Percentiles rank a stretch among this genome's conserved stretches.
Conservation (phyloP, 257 asterid genomes). For the Jasminum sambac region DNA sequence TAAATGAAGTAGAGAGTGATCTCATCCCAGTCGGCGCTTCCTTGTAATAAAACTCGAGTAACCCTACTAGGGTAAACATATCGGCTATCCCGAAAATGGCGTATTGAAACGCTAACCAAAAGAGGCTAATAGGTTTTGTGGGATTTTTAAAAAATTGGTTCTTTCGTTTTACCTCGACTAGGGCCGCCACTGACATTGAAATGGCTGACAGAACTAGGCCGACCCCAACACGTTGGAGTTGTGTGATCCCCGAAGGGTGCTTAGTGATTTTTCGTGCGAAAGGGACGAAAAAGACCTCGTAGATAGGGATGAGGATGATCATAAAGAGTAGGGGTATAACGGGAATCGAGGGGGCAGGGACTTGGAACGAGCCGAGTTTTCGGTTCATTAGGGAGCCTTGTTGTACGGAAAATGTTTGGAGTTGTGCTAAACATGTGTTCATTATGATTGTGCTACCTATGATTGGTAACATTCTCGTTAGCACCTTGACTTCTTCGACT, state of each 20-base stretch:
- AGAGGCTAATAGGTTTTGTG: slow-evolving; percentile 50
- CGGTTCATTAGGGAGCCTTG: slow-evolving; percentile 69
- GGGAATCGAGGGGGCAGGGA: slow-evolving; percentile 65
- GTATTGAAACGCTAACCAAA: slow-evolving; percentile 67
- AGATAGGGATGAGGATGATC: slow-evolving; percentile 56
- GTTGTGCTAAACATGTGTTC: slow-evolving; percentile 79
- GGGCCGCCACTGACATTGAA: slow-evolving; percentile 62
- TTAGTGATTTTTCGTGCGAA: slow-evolving; percentile 45
- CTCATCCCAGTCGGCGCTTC: slow-evolving; percentile 84
- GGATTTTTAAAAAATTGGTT: slow-evolving; percentile 43
- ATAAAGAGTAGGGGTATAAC: slow-evolving; percentile 59
- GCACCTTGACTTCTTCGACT: slow-evolving; percentile 65
- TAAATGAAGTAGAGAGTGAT: slow-evolving; percentile 73
- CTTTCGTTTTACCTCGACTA: slow-evolving; percentile 59
- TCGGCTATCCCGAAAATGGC: slow-evolving; percentile 78
- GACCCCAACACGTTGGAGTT: slow-evolving; percentile 68
- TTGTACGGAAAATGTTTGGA: slow-evolving; percentile 66
- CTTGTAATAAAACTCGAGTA: slow-evolving; percentile 71
- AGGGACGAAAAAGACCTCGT: slow-evolving; percentile 63
- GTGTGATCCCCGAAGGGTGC: slow-evolving; percentile 64
- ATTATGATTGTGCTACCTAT: slow-evolving; percentile 63
- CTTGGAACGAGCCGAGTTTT: slow-evolving; percentile 47
- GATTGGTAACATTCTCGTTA: slow-evolving; percentile 67
- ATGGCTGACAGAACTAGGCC: slow-evolving; percentile 63
- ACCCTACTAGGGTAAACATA: slow-evolving; percentile 79